Conservation (phyloP, 1,139 yeast species). For the Debaryomycetaceae sp. region DNA sequence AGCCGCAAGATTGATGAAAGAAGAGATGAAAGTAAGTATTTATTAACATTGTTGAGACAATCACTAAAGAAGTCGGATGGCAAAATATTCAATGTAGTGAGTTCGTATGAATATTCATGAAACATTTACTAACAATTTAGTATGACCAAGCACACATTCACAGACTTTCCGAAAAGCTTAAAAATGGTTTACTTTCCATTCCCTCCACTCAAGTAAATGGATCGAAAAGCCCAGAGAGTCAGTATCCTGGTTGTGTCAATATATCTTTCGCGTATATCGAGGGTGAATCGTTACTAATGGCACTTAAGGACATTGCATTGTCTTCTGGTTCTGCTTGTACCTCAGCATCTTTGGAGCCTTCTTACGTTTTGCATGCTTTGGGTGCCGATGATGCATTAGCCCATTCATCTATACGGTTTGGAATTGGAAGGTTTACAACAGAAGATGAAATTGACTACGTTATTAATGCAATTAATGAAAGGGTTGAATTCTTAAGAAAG, state of each 20-base stretch:
- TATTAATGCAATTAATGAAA: slow-evolving; percentile 76
- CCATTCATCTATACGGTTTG: slow-evolving; percentile 94
- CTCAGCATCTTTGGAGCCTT: slow-evolving; percentile 96
- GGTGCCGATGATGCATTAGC: slow-evolving; percentile 99
- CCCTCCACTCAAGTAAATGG: slow-evolving; percentile 93
- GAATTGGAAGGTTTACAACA: slow-evolving; percentile 96
- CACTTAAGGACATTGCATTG: slow-evolving; percentile 92
- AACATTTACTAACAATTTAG: slow-evolving; percentile 21
- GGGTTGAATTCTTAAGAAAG: slow-evolving; percentile 89
- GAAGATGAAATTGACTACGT: slow-evolving; percentile 95
- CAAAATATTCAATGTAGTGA: too few relatives aligned
- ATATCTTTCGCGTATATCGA: slow-evolving; percentile 96
- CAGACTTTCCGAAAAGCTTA: slow-evolving; percentile 68
- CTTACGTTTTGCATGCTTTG: slow-evolving; percentile 91
- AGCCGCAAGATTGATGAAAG: slow-evolving; percentile 80
- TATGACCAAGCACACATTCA: slow-evolving; percentile 72
- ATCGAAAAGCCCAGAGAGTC: slow-evolving; percentile 52
- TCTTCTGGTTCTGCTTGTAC: slow-evolving; percentile 99
- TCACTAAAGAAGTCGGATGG: too few relatives aligned
- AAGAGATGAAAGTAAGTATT: slow-evolving; percentile 54
- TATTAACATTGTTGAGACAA: neutral
- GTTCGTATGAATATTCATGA: too few relatives aligned
- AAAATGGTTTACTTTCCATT: slow-evolving; percentile 67
- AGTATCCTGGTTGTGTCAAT: slow-evolving; percentile 92
- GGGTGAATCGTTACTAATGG: slow-evolving; percentile 97